These are phyloP conservation scores for Cochlearia excelsa DNA, from an alignment of 345 rosid genomes.

Conservation along the genomic window DNA sequence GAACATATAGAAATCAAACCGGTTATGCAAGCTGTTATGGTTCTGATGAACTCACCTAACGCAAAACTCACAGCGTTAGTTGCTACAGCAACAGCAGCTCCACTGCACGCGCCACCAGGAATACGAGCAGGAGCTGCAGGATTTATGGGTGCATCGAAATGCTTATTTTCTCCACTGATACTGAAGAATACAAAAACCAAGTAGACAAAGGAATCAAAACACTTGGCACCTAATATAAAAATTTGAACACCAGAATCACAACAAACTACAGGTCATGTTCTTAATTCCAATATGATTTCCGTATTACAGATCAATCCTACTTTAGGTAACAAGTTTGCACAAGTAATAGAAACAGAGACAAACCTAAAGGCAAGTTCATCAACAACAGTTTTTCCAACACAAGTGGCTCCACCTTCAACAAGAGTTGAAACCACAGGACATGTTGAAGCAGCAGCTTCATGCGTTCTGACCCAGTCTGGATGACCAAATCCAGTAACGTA, in stretches of 20 bases:
- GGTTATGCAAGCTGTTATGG: neutral
- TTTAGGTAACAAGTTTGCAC: neutral
- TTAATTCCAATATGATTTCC: too few species aligned
- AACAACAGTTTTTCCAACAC: constrained; percentile 84
- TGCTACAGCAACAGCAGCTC: constrained; percentile 93
- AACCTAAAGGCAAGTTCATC: constrained; percentile 86
- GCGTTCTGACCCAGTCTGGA: constrained; percentile 87
- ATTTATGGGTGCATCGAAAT: constrained; percentile 81
- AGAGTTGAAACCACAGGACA: constrained; percentile 63
- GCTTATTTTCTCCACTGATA: constrained; percentile 79
- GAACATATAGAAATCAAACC: neutral
- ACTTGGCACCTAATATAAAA: neutral
- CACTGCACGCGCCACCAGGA: constrained; percentile 92
- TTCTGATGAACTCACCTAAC: constrained; percentile 47
- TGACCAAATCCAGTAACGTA: constrained; percentile 88
- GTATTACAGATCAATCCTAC: neutral
- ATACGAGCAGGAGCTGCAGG: constrained; percentile 67
- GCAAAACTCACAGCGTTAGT: constrained; percentile 83
- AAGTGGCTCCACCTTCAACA: constrained; percentile 92
- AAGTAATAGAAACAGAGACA: constrained; percentile 15
- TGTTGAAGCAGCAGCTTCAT: constrained; percentile 61
- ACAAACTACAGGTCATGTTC: neutral
- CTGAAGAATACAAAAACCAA: constrained; percentile 49
- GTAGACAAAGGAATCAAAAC: constrained; percentile 4
- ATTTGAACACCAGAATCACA: constrained; percentile 1